These are phyloP conservation scores for Hemerocallis citrina DNA, from an alignment of 106 monocot genomes.

Conservation along the genomic window DNA sequence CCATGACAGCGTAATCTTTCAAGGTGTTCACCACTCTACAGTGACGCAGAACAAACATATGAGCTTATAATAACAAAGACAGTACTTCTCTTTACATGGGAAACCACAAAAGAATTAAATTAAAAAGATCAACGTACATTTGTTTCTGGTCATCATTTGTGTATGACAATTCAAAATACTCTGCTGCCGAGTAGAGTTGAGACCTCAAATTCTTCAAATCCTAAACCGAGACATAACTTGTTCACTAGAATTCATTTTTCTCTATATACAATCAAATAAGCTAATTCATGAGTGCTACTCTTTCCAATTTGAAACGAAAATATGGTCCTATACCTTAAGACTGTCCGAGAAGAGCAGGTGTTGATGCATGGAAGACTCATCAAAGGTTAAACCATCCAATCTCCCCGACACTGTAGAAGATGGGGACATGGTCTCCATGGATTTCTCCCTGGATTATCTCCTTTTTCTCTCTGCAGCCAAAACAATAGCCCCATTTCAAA, in stretches of 20 bases:
- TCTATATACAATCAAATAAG: not conserved
- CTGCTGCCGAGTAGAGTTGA: slow-evolving; percentile 82
- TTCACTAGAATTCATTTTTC: too few species aligned
- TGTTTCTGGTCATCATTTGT: slow-evolving; percentile 59
- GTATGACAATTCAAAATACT: slow-evolving; percentile 77
- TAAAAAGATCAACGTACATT: slow-evolving; percentile 38
- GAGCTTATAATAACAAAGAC: too few species aligned
- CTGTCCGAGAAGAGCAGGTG: slow-evolving; percentile 68
- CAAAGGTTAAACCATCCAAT: slow-evolving; percentile 25
- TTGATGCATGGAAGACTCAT: slow-evolving; percentile 53
- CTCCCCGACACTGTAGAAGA: slow-evolving; percentile 13
- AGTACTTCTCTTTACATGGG: too few species aligned
- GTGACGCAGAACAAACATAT: not conserved
- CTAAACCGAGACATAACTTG: slow-evolving; percentile 19
- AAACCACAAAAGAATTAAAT: too few species aligned
- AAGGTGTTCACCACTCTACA: slow-evolving; percentile 61
- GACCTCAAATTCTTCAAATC: slow-evolving; percentile 67
- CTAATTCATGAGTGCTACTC: not conserved
- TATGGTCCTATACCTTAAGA: slow-evolving; percentile 65
- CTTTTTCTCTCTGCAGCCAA: slow-evolving; percentile 6
- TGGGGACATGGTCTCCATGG: slow-evolving; percentile 28
- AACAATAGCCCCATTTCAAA: not conserved
- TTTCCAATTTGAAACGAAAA: not conserved
- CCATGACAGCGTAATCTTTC: slow-evolving; percentile 77
- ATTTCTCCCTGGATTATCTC: not conserved